Percentiles rank a stretch among this genome's conserved stretches.
These are phyloP conservation scores for Tillandsia leiboldiana DNA, from an alignment of 176 grass and related monocot genomes.

Conservation along the genomic window DNA sequence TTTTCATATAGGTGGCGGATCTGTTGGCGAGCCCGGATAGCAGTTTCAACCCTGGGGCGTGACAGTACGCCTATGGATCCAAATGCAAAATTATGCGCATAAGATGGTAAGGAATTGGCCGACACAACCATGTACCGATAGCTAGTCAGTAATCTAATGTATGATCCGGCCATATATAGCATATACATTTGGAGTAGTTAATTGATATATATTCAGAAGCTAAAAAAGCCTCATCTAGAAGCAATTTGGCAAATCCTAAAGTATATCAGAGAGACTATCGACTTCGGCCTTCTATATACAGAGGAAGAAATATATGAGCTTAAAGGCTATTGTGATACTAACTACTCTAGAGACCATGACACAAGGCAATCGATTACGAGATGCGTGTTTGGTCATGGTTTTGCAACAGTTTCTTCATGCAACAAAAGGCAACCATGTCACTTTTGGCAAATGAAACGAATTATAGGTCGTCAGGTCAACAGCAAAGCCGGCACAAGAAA, in stretches of 20 bases:
- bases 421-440: slow-evolving; percentile 12
- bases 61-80: no score
- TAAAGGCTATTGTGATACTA: not conserved
- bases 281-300: not conserved
- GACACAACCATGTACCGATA: slow-evolving; percentile 11
- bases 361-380: not conserved
- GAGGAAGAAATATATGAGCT: not conserved
- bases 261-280: slow-evolving; percentile 12
- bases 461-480: not conserved
- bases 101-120: not conserved
- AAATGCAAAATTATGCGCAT: no score
- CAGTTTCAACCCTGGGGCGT: no score
- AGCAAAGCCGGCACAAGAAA: not conserved
- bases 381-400: not conserved
- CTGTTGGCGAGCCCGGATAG: no score
- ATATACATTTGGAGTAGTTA: slow-evolving; percentile 1
- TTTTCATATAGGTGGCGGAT: no score
- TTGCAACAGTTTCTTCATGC: not conserved
- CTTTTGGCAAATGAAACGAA: slow-evolving; percentile 10
- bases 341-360: slow-evolving; percentile 7
- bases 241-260: not conserved
- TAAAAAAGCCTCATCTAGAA: slow-evolving; percentile 14
- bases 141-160: slow-evolving; percentile 8
- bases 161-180: not conserved
- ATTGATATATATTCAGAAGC: slow-evolving; percentile 11